Evolutionary conservation across 345 rosid species (phyloP), one percentile per base, ranked within the genome.

Genomic region (Aquilaria yunnanensis): DNA sequence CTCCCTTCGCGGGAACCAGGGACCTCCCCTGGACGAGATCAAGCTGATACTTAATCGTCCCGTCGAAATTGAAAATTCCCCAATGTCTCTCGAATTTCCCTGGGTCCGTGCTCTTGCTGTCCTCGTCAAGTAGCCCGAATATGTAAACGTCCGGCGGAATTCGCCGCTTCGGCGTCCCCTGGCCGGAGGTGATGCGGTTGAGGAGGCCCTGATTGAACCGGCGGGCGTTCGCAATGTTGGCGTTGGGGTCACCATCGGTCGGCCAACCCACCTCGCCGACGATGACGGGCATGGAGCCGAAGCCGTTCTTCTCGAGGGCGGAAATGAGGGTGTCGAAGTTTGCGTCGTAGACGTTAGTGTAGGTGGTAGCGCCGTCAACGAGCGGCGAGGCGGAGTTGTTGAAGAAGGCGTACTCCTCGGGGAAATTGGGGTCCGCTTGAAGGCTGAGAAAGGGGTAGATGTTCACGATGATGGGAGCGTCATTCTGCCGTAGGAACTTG

Each of bases 261-360:
- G 92, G 96, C 99, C 99, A 95, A 0, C 97, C 94, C 2, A 95
- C 94, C 73, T 95, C 97, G 1, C 97, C 99, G 31, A 91, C 65
- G 54, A 95, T 77, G 56, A 95, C 77, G 11, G 89, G 89, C 70
- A 87, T 33, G 32, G 84, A 83, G 12, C 75, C 79, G 59, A 87
- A 95, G 2, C 99, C 96, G 52, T 85, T 89, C 54, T 87, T 91
- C 62, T 89, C 93, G 0, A 95, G 67, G 6, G 97, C 88, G 4
- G 82, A 47, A 11, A 83, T 75, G 3, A 91, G 83, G 47, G 96
- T 91, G 63, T 95, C 97, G 41, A 85, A 87, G 57, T 91, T 89
- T 43, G 96, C 97, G 13, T 91, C 96, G 60, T 87, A 92, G 45
- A 95, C 92, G 68, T 89, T 91, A 14, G 84, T 80, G 87, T 95